These are phyloP conservation scores for Periconia macrospinosa DNA, from an alignment of 2,329 filamentous ascomycete genomes.

Conservation along the genomic window DNA sequence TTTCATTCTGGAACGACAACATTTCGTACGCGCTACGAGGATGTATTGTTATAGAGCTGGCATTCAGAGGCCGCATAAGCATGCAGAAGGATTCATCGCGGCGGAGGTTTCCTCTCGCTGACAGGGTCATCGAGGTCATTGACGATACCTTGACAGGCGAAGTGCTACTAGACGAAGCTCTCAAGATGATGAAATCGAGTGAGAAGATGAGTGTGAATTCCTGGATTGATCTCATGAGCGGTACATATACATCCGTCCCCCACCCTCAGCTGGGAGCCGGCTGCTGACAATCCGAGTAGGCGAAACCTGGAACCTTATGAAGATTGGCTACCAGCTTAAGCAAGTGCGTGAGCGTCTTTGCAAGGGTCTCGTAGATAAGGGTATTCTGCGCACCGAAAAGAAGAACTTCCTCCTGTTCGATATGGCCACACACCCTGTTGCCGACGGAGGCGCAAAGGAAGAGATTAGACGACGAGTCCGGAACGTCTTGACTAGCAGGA, in stretches of 20 bases:
- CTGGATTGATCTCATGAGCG: conserved; percentile 99
- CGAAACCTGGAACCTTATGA: conserved; percentile 99
- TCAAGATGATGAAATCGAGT: conserved; percentile 99
- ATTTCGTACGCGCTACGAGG: conserved; percentile 97
- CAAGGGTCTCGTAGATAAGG: conserved; percentile 98
- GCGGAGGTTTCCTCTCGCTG: conserved; percentile 87
- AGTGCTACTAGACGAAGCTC: conserved; percentile 92
- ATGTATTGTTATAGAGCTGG: conserved; percentile 97
- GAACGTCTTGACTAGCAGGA: conserved; percentile 89
- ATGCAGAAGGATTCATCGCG: conserved; percentile 97
- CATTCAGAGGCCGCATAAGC: conserved; percentile 91
- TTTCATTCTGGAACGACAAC: conserved; percentile 99
- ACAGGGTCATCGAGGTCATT: conserved; percentile 93
- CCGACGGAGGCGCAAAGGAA: conserved; percentile 94
- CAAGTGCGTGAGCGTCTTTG: conserved; percentile 96
- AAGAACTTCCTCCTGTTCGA: conserved; percentile 99
- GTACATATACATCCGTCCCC: conserved; percentile 54
- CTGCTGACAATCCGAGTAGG: conserved; percentile 57
- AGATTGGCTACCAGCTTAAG: conserved; percentile 99
- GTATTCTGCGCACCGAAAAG: conserved; percentile 97
- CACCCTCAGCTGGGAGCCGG: neutral
- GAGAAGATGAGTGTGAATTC: conserved; percentile 99
- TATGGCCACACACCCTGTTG: conserved; percentile 98
- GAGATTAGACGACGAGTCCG: conserved; percentile 92
- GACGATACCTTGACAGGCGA: conserved; percentile 96